phyloP scores from a whole-genome alignment of 305 asterid species.

The Fraxinus floribunda region DNA sequence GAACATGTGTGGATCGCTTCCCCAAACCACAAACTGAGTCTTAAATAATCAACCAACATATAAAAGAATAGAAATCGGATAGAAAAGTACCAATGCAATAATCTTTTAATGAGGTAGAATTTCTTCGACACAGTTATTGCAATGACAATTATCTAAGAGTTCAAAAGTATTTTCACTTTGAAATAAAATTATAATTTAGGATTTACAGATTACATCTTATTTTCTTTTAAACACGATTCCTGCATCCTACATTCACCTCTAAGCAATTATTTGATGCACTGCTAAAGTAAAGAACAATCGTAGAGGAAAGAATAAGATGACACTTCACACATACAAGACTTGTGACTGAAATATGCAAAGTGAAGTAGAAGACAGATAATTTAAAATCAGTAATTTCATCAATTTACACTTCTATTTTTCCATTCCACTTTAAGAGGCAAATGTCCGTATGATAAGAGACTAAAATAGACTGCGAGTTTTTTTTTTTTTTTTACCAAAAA shows the following conservation, averaged over 20 bases:
- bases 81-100: neutral
- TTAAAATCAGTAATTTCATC: neutral
- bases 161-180: neutral
- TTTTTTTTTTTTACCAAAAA: too few relatives aligned
- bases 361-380: neutral
- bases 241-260: neutral
- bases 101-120: neutral
- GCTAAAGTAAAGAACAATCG: neutral
- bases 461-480: neutral
- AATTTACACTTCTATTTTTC: neutral
- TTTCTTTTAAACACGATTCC: neutral
- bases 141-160: neutral
- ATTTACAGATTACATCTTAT: neutral
- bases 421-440: neutral
- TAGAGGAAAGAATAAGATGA: neutral
- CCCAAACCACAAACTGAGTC: neutral
- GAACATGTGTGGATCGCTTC: neutral
- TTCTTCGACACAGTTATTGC: neutral
- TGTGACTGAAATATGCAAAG: neutral
- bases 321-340: neutral
- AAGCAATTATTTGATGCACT: neutral
- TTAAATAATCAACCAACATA: neutral
- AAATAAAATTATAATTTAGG: neutral
- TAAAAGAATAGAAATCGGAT: neutral
- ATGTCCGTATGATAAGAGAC: neutral